Evolutionary conservation across 148 eudicot species (phyloP).

Genomic region (Simmondsia chinensis): DNA sequence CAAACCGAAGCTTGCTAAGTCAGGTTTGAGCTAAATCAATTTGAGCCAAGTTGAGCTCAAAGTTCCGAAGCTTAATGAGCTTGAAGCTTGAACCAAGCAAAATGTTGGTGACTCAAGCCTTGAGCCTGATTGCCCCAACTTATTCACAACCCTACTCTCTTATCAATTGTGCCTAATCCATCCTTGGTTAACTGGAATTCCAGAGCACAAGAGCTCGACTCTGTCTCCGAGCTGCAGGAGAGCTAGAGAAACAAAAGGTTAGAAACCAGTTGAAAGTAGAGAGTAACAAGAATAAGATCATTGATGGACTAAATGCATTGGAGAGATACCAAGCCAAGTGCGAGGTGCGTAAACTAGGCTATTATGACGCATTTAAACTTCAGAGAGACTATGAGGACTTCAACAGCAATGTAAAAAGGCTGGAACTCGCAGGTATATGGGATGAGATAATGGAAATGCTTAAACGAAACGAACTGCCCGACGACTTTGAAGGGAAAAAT

Average conservation of each 20-base stretch:
- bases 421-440: slow-evolving; percentile 83
- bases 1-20: too few species aligned
- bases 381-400: slow-evolving; percentile 53
- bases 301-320: slow-evolving; percentile 24
- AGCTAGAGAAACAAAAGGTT: slow-evolving; percentile 48
- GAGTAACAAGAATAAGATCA: slow-evolving; percentile 36
- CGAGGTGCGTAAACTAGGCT: slow-evolving; percentile 42
- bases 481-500: slow-evolving; percentile 54
- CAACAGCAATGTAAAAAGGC: slow-evolving; percentile 52
- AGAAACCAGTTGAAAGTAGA: slow-evolving; percentile 45
- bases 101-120: too few species aligned
- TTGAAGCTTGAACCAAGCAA: too few species aligned
- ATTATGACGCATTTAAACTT: slow-evolving; percentile 74
- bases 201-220: slow-evolving; percentile 77
- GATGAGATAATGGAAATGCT: slow-evolving; percentile 87
- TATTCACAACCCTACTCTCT: not conserved
- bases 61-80: too few species aligned
- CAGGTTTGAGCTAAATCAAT: too few species aligned
- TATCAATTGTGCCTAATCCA: not conserved
- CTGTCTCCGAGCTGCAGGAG: slow-evolving; percentile 82
- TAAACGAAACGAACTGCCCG: slow-evolving; percentile 70
- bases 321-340: slow-evolving; percentile 41
- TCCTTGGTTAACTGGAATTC: slow-evolving; percentile 10
- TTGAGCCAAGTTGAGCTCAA: too few species aligned
- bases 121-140: too few species aligned